phyloP scores from a whole-genome alignment of 2,329 filamentous ascomycete genomes.

The Rhinocladiella similis region DNA sequence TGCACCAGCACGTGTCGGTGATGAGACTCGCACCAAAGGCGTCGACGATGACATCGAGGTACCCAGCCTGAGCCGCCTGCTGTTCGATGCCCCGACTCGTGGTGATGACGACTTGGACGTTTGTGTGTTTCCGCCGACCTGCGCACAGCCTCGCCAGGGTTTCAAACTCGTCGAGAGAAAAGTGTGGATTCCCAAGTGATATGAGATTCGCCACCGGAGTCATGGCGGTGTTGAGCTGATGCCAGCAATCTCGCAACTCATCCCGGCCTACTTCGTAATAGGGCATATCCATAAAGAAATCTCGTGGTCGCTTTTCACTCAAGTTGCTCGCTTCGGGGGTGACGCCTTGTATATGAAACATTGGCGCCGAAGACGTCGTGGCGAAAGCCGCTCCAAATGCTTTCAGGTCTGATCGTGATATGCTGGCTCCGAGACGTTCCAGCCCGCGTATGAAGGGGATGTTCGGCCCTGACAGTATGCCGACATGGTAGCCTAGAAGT shows the following conservation, averaged over 20 bases:
- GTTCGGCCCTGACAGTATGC: slow-evolving; percentile 31
- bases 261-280: slow-evolving; percentile 9
- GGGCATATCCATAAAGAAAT: background rate
- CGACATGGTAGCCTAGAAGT: slow-evolving; percentile 41
- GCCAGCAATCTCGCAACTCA: slow-evolving; percentile 19
- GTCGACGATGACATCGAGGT: slow-evolving; percentile 33
- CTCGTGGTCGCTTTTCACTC: too few species aligned
- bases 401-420: slow-evolving; percentile 41
- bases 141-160: slow-evolving; percentile 35
- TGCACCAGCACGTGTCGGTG: slow-evolving; percentile 52
- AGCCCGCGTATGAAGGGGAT: slow-evolving; percentile 42
- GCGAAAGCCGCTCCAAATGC: slow-evolving; percentile 49
- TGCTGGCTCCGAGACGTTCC: slow-evolving; percentile 26
- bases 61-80: slow-evolving; percentile 32
- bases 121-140: slow-evolving; percentile 29
- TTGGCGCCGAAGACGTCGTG: slow-evolving; percentile 43
- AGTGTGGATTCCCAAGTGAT: slow-evolving; percentile 50
- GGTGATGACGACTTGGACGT: slow-evolving; percentile 11
- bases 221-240: slow-evolving; percentile 25
- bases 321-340: slow-evolving; percentile 38
- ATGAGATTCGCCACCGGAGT: slow-evolving; percentile 36
- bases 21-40: slow-evolving; percentile 42
- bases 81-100: slow-evolving; percentile 3
- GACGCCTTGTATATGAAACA: slow-evolving; percentile 46
- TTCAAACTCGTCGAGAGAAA: slow-evolving; percentile 41